Conservation (phyloP, 2,329 filamentous ascomycete species). For the Cladosporium sphaerospermum region DNA sequence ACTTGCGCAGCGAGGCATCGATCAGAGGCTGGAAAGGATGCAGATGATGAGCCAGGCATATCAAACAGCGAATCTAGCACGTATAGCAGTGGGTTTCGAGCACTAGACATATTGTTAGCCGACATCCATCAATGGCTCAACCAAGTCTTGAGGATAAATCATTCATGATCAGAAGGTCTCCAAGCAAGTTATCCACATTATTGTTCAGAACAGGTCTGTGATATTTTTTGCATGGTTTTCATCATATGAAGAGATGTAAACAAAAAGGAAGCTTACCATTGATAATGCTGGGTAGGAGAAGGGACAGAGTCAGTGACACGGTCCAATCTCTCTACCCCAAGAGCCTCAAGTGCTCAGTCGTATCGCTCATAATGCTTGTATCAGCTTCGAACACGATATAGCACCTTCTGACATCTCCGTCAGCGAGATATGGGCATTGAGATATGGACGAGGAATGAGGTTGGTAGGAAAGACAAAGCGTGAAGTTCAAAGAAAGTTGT, state of each 20-base stretch:
- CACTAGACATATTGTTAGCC: neutral
- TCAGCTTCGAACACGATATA: too few species aligned
- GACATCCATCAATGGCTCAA: neutral
- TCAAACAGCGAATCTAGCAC: too few species aligned
- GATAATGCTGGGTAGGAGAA: too few species aligned
- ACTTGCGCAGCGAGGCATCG: neutral
- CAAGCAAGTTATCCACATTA: conserved; percentile 12
- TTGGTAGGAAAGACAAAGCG: neutral
- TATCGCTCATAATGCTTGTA: too few species aligned
- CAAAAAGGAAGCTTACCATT: conserved; percentile 5
- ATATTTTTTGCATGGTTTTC: conserved; percentile 12
- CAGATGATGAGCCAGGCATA: too few species aligned
- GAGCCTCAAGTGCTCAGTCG: too few species aligned
- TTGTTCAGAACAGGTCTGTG: conserved; percentile 14
- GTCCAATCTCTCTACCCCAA: too few species aligned
- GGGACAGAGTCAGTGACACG: too few species aligned
- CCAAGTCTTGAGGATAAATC: neutral
- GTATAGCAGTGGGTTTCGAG: too few species aligned
- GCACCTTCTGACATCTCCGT: too few species aligned
- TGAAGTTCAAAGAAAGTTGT: neutral
- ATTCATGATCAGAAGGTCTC: conserved; percentile 11
- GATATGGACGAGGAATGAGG: neutral
- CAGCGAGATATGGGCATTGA: neutral
- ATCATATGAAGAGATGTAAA: conserved; percentile 3
- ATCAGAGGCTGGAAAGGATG: too few species aligned